Evolutionary conservation across 371 early-diverging fungal species (phyloP).

Genomic region (Mucor racemosus): DNA sequence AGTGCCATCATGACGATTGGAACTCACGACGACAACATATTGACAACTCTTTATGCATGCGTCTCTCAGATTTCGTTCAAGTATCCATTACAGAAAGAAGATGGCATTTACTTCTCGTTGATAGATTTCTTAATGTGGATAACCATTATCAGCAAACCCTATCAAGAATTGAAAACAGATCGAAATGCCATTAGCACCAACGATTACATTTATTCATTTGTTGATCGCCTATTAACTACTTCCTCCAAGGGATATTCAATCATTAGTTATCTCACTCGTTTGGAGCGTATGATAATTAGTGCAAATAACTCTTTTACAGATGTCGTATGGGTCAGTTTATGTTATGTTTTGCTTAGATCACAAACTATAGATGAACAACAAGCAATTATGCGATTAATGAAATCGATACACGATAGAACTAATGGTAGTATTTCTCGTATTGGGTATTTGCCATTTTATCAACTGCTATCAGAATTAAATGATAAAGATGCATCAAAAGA

Average conservation of each 20-base stretch:
- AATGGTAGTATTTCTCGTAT: constrained; percentile 29
- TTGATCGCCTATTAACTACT: constrained; percentile 15
- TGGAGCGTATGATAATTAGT: constrained; percentile 1
- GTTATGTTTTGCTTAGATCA: constrained; percentile 48
- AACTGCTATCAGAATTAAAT: constrained; percentile 51
- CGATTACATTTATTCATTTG: constrained; percentile 3
- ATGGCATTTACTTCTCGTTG: background rate
- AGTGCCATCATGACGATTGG: constrained; percentile 13
- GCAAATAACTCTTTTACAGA: background rate
- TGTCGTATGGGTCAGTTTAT: constrained; percentile 45
- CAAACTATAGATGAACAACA: constrained; percentile 57
- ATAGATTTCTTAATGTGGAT: constrained; percentile 14
- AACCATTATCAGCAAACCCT: background rate
- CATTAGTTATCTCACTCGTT: constrained; percentile 12
- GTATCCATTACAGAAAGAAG: constrained; percentile 14
- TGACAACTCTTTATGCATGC: background rate
- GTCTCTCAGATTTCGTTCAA: background rate
- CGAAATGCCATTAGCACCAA: background rate
- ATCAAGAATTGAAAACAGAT: background rate
- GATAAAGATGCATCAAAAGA: constrained; percentile 13
- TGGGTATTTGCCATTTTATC: constrained; percentile 60
- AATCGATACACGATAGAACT: background rate
- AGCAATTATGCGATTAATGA: constrained; percentile 40
- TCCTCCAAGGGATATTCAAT: background rate
- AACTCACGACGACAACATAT: background rate